A percentile compares a stretch with the other conserved stretches of the same genome.
These are phyloP conservation scores for Xylaria sp. DNA, from an alignment of 495 filamentous ascomycete species.

Conservation along the genomic window DNA sequence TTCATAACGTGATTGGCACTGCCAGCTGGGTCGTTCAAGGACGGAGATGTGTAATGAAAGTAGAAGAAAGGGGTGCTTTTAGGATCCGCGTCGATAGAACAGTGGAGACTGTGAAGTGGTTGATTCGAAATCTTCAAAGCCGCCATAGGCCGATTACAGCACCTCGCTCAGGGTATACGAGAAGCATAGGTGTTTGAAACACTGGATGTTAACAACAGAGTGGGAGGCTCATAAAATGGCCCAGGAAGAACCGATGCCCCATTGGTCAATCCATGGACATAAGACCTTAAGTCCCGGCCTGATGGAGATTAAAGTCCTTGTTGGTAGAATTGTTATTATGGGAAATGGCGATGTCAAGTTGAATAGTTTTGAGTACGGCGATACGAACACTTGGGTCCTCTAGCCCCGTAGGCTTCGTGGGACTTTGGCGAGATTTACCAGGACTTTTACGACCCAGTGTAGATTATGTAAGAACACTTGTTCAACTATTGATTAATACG, in stretches of 20 bases:
- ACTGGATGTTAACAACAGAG: not conserved
- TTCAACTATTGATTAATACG: not conserved
- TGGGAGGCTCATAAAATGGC: not conserved
- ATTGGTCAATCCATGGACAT: not conserved
- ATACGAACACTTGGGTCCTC: too few species aligned
- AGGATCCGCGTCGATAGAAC: conserved; percentile 8
- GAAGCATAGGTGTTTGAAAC: not conserved
- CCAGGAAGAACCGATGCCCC: conserved; percentile 12
- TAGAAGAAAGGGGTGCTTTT: conserved; percentile 33
- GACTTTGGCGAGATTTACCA: not conserved
- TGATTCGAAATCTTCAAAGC: conserved; percentile 26
- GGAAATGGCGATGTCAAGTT: not conserved
- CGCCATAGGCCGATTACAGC: conserved; percentile 8
- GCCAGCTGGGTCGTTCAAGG: conserved; percentile 19
- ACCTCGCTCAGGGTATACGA: not conserved
- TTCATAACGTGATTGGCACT: conserved; percentile 37
- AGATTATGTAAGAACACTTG: not conserved
- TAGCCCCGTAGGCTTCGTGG: not conserved
- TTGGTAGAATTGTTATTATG: too few species aligned
- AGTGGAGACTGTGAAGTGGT: conserved; percentile 28
- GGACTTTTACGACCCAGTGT: conserved; percentile 6
- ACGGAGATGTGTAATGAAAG: conserved; percentile 36
- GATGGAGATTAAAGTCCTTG: not conserved
- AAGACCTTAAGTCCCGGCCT: not conserved
- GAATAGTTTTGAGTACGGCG: not conserved